Conservation (phyloP, 2,329 filamentous ascomycete species). For the Trematosphaeria pertusa region DNA sequence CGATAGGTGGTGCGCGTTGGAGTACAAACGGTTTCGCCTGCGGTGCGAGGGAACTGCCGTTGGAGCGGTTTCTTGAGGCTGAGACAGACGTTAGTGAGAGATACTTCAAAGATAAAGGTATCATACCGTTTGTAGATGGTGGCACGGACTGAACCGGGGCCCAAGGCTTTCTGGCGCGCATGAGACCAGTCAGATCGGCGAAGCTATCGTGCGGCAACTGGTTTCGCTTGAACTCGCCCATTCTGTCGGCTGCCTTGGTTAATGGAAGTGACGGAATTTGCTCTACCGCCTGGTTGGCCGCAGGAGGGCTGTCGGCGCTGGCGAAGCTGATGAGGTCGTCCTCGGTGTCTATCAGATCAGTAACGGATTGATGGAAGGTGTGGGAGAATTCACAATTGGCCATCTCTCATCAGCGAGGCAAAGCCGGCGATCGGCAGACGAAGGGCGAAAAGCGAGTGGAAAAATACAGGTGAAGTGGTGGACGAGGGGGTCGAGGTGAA, state of each 20-base stretch:
- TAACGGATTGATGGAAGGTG: not conserved
- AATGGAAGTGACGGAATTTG: not conserved
- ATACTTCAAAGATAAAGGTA: too few species aligned
- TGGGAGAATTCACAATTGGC: not conserved
- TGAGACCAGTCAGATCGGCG: constrained; percentile 7
- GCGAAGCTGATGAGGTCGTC: constrained; percentile 20
- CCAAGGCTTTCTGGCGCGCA: constrained; percentile 5
- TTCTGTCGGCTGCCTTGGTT: not conserved
- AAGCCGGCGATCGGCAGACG: not conserved
- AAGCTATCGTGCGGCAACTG: constrained; percentile 10
- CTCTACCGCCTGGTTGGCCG: not conserved
- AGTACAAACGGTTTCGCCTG: too few species aligned
- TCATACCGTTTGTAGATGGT: too few species aligned
- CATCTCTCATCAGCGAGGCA: constrained; percentile 10
- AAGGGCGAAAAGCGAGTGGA: not conserved
- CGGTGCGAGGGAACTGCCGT: too few species aligned
- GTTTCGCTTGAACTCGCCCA: not conserved
- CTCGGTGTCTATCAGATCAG: constrained; percentile 7
- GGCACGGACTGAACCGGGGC: too few species aligned
- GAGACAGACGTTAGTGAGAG: too few species aligned
- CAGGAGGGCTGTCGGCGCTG: not conserved
- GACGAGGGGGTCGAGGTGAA: not conserved
- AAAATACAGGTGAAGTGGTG: not conserved
- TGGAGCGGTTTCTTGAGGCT: too few species aligned
- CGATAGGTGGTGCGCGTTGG: too few species aligned